These are phyloP conservation scores for Saraca asoca DNA, from an alignment of 331 rosid genomes.

Conservation along the genomic window DNA sequence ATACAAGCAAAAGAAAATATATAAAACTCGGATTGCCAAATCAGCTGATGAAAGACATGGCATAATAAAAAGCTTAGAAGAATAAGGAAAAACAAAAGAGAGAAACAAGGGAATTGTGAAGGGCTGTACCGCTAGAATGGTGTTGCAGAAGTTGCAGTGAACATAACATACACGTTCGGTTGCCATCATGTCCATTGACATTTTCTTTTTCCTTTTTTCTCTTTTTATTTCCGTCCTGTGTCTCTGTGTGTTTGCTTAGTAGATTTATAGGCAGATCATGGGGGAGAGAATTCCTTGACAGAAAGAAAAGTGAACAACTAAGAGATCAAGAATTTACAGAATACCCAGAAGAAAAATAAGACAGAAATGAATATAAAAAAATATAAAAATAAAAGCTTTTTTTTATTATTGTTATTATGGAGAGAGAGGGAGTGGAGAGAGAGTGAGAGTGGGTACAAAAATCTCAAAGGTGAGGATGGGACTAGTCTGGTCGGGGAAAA, in stretches of 20 bases:
- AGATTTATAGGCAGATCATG: constrained; percentile 48
- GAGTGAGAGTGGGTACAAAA: constrained; percentile 49
- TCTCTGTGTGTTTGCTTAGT: constrained; percentile 35
- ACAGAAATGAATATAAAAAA: constrained; percentile 30
- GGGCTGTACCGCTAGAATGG: constrained; percentile 92
- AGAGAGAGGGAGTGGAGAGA: constrained; percentile 31
- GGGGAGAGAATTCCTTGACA: constrained; percentile 39
- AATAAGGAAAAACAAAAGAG: constrained; percentile 16
- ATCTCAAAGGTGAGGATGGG: constrained; percentile 76
- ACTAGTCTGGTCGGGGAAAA: constrained; percentile 78
- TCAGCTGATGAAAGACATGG: constrained; percentile 40
- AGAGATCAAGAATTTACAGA: constrained; percentile 40
- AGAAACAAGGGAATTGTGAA: constrained; percentile 35
- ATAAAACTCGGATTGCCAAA: constrained; percentile 21
- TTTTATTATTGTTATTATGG: constrained; percentile 18
- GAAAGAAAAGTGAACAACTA: constrained; percentile 33
- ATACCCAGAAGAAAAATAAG: constrained; percentile 32
- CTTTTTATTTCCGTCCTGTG: constrained; percentile 22
- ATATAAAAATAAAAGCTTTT: constrained; percentile 30
- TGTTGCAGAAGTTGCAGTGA: constrained; percentile 99
- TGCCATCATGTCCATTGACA: constrained; percentile 90
- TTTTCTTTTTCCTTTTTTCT: constrained; percentile 32
- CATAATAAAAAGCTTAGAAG: constrained; percentile 33
- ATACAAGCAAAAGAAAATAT: constrained; percentile 9
- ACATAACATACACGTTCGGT: constrained; percentile 98